Conservation (phyloP, 306 rosid species). For the Quercus variabilis region DNA sequence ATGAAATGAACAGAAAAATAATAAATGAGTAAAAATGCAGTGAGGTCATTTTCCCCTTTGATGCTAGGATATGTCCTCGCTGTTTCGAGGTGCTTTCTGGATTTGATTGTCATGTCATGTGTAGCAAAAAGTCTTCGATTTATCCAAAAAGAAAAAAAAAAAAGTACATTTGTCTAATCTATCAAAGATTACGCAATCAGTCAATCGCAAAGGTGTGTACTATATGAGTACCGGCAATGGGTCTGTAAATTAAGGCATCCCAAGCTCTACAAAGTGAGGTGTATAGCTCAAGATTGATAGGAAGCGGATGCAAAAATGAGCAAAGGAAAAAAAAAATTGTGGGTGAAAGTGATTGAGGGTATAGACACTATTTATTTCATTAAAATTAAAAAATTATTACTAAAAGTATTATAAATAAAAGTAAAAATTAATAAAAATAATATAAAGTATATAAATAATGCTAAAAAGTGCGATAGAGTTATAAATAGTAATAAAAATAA, state of each 20-base stretch:
- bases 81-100: background rate
- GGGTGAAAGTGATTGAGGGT: no score
- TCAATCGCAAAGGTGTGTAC: no score
- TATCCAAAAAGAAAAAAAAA: background rate
- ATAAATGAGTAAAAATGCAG: background rate
- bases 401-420: no score
- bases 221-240: no score
- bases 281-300: no score
- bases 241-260: no score
- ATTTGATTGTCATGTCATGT: background rate
- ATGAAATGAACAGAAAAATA: background rate
- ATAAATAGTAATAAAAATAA: no score
- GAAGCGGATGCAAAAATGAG: no score
- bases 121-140: no score
- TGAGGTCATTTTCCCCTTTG: background rate
- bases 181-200: background rate
- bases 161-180: background rate
- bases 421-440: accelerated
- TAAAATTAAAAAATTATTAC: no score
- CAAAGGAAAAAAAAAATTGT: no score
- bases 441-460: accelerated
- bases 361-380: accelerated
- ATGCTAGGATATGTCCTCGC: background rate
- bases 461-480: accelerated
- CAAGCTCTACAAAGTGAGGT: no score